These are phyloP conservation scores for Daedalea quercina DNA, from an alignment of 768 basidiomycete species.

Conservation along the genomic window DNA sequence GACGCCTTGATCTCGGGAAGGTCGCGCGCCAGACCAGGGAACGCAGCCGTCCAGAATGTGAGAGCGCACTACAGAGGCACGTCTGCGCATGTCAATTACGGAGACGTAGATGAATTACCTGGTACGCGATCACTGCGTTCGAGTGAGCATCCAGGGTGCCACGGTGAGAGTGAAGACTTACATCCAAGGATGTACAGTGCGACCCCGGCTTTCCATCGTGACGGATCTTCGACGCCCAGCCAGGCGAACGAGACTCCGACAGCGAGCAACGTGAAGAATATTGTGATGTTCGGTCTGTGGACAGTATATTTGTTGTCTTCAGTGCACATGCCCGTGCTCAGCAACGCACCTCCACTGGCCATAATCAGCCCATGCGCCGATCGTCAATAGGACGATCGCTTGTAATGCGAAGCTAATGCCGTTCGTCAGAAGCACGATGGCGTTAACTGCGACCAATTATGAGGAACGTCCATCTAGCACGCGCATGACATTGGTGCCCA, in stretches of 20 bases:
- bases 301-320: background rate
- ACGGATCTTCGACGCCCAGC: constrained; percentile 64
- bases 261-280: constrained; percentile 61
- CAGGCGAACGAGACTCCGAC: constrained; percentile 70
- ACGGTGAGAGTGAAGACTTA: constrained; percentile 26
- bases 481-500: background rate
- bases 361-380: constrained; percentile 81
- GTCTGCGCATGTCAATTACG: background rate
- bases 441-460: constrained; percentile 49
- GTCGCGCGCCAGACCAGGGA: constrained; percentile 67
- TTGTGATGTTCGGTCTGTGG: constrained; percentile 65
- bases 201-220: constrained; percentile 56
- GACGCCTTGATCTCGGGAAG: constrained; percentile 63
- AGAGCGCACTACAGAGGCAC: constrained; percentile 43
- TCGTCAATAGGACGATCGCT: constrained; percentile 52
- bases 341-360: constrained; percentile 60
- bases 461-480: background rate
- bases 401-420: constrained; percentile 77
- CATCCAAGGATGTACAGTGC: constrained; percentile 59
- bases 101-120: constrained; percentile 28
- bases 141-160: constrained; percentile 1
- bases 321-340: too few species aligned
- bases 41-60: constrained; percentile 82
- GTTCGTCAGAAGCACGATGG: constrained; percentile 72
- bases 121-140: constrained; percentile 60